A percentile compares a stretch with the other conserved stretches of the same genome.
phyloP scores from a whole-genome alignment of 2,329 filamentous ascomycete genomes.

The Pseudogymnoascus sp. region DNA sequence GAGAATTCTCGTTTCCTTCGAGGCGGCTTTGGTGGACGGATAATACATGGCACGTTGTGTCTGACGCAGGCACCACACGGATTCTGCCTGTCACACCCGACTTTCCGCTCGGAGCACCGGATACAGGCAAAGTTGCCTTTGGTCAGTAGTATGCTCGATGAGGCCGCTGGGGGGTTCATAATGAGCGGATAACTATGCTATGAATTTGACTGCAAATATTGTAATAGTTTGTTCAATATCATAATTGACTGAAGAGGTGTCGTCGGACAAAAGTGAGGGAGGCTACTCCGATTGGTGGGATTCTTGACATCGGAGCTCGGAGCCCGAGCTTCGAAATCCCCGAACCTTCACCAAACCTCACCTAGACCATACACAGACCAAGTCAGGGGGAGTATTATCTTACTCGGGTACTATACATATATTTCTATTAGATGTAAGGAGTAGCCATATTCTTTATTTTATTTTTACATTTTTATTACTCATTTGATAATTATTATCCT shows the following conservation, averaged over 20 bases:
- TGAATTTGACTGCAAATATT: background rate
- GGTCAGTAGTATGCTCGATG: background rate
- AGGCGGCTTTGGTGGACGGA: constrained; percentile 9
- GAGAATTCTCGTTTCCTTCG: constrained; percentile 9
- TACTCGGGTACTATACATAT: background rate
- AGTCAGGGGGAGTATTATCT: background rate
- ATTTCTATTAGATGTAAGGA: background rate
- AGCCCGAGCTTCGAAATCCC: constrained; percentile 8
- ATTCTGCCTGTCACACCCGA: constrained; percentile 35
- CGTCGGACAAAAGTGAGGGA: background rate
- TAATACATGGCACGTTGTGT: constrained; percentile 11
- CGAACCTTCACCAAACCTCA: background rate
- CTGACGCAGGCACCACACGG: constrained; percentile 40
- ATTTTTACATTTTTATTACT: background rate
- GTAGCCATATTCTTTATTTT: background rate
- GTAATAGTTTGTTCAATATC: background rate
- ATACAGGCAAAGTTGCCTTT: constrained; percentile 10
- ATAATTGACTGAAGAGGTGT: background rate
- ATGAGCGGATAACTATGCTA: background rate
- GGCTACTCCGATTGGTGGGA: constrained; percentile 2
- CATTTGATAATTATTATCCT: background rate
- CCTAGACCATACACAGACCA: background rate
- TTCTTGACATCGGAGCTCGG: background rate
- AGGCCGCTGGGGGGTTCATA: background rate
- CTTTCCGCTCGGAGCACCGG: constrained; percentile 27